Evolutionary conservation across 2,329 filamentous ascomycete species (phyloP), one percentile per base, ranked within the genome.

Genomic region (Endoconidiophora laricicola): DNA sequence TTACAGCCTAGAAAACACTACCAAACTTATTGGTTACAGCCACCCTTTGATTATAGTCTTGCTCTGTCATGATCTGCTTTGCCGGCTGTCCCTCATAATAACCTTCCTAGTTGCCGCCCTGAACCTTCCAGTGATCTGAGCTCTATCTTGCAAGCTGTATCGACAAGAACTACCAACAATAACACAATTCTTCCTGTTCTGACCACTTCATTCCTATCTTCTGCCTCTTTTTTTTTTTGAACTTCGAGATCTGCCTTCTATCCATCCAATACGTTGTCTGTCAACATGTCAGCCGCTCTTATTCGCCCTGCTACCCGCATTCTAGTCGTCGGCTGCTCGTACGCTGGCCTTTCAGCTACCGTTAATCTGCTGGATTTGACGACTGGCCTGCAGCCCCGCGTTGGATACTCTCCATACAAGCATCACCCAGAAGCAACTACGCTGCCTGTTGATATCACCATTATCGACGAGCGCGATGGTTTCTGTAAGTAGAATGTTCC

Each of bases 391-490:
- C 59, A 63, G 6, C 66, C 73, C n/a, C 72, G 78, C 40, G 61
- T 64, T 59, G 60, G 60, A 44, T 60, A 58, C 18, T 57, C 61
- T 33, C 58, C 58, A n/a, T 67, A 67, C 49, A 52, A 54, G 41
- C 64, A 71, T 59, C 57, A 69, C 57, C 56, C 65, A 55, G 58
- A 64, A 26, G 60, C 67, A 18, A 66, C 68, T 42, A 68, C 66
- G 22, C 67, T 81, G 42, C 69, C 75, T 1, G 63, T 85, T 12
- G 73, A 86, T 37, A 78, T 88, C 46, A 86, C 81, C 20, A 72
- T 88, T 20, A 77, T 85, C 22, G 83, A 88, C 58, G 81, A 87
- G 62, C 69, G 81, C n/a, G 83, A 88, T 67, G 84, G 84, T n/a
- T 87, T 78, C 61, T 87, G 83, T 87, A 68, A 57, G 79, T 64